Evolutionary conservation across 108 stramenopile genomes (phyloP), one percentile per base, ranked within the genome.

Genomic region (Poteriospumella lacustris): DNA sequence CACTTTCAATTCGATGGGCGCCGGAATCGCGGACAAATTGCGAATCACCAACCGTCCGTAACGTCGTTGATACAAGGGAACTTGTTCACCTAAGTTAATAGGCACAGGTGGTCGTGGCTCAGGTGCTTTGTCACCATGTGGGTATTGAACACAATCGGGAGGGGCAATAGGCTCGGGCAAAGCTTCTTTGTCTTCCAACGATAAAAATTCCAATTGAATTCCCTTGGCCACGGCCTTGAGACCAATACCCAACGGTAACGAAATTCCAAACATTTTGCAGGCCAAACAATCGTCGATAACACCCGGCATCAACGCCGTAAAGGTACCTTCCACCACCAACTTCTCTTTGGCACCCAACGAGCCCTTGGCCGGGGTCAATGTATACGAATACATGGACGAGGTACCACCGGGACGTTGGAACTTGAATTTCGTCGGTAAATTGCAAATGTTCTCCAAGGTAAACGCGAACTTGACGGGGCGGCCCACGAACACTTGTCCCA

Each of bases 21-120:
- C 79, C 3, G 85, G 56, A 36, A 86, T 82, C n/a, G 87, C 87
- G 44, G 75, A 77, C 44, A 87, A 78, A 78, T 87, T 87, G 43
- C 78, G 80, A 15, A 86, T 75, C 42, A 68, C 81, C 28, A 87
- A 76, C 38, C 64, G 77, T 28, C 78, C 5, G 12, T 44, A 70
- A 68, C 40, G 56, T 9, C 87, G 58, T 26, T 78, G 62, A 58
- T 83, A 78, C n/a, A 87, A 68, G 26, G 47, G 76, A n/a, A 82
- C 83, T 24, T 43, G 79, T 12, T 58, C 77, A 42, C 33, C 42
- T 9, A 84, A 42, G 15, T 34, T 3, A 34, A 64, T 31, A 24
- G 60, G 60, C 44, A 67, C 26, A 0, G 79, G 26, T 3, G 77
- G 80, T 0, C 28, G 28, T 1, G 82, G n/a, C n/a, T 73, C 81